phyloP scores from a whole-genome alignment of 768 basidiomycete species.

The Termitomyces heimii region DNA sequence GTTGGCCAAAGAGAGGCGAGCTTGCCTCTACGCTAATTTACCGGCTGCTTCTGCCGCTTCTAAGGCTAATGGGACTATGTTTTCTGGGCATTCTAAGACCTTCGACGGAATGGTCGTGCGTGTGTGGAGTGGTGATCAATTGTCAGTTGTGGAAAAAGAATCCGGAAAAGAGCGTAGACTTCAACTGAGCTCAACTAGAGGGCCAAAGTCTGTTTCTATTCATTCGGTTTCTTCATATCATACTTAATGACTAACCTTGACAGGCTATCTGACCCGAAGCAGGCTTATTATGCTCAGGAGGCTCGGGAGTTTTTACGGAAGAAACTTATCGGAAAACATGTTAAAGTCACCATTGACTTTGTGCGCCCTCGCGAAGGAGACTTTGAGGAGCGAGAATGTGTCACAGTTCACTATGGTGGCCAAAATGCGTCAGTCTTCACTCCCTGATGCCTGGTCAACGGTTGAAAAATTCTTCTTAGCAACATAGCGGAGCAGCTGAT shows the following conservation, averaged over 20 bases:
- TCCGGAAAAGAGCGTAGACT: slow-evolving; percentile 72
- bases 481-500: slow-evolving; percentile 92
- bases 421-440: slow-evolving; percentile 61
- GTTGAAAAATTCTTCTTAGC: slow-evolving; percentile 30
- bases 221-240: neutral
- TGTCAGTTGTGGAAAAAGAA: slow-evolving; percentile 75
- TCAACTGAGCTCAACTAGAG: slow-evolving; percentile 84
- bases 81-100: slow-evolving; percentile 37
- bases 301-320: slow-evolving; percentile 91
- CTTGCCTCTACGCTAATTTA: slow-evolving; percentile 61
- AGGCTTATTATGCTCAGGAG: slow-evolving; percentile 85
- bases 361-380: slow-evolving; percentile 89
- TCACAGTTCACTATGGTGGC: slow-evolving; percentile 79
- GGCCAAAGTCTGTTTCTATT: slow-evolving; percentile 53
- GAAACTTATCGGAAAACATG: slow-evolving; percentile 85
- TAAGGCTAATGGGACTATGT: slow-evolving; percentile 40
- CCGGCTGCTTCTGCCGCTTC: slow-evolving; percentile 32
- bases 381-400: slow-evolving; percentile 90
- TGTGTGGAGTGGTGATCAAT: slow-evolving; percentile 89
- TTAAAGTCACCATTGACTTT: slow-evolving; percentile 84
- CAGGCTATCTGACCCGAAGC: slow-evolving; percentile 81
- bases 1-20: slow-evolving; percentile 68
- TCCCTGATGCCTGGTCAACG: neutral
- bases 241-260: neutral
- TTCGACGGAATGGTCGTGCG: slow-evolving; percentile 85